Evolutionary conservation across 352 stramenopile species (phyloP), one percentile per base, ranked within the genome.

Genomic region (Pythium angustatum): DNA sequence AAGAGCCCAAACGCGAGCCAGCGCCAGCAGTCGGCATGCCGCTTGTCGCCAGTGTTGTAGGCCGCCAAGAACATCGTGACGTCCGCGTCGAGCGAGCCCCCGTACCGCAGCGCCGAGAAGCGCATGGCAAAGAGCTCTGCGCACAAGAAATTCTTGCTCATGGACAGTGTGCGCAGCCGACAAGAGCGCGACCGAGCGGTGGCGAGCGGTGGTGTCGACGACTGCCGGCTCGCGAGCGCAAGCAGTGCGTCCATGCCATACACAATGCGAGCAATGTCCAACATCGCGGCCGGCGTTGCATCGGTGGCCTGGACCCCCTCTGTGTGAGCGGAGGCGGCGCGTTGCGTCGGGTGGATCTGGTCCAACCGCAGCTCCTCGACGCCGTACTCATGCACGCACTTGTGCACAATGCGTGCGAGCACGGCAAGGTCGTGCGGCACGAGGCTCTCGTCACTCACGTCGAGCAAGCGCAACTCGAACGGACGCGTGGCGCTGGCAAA

Each of bases 1-100:
- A 71, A 66, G 3, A 71, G 44, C 7, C 41, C 64, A 31, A 71
- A 66, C 27, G 50, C 64, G 15, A 66, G 26, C 57, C 57, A 71
- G 40, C 34, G 44, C 64, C 57, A 71, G 43, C 28, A 48, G n/a
- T 55, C 36, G 0, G 28, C 30, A 40, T 14, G 43, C 33, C 36
- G 52, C 21, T 45, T 3, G 0, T 41, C 12, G 17, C 11, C 19
- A n/a, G 19, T 22, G 14, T 34, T 36, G 15, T 19, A n/a, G 14
- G 6, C 4, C 1, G 11, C 1, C 40, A 47, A 15, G 57, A 58
- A 56, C 3, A 15, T 48, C 4, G 58, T 51, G 1, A 38, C 19
- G 30, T 64, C 58, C 19, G 40, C 47, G 7, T 58, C 48, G 17
- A 64, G 58, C 11, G 26, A 11, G 14, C 45, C 43, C 0, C 58